phyloP scores from a whole-genome alignment of 2,329 filamentous ascomycete genomes.

The Dactylellina haptotyla region DNA sequence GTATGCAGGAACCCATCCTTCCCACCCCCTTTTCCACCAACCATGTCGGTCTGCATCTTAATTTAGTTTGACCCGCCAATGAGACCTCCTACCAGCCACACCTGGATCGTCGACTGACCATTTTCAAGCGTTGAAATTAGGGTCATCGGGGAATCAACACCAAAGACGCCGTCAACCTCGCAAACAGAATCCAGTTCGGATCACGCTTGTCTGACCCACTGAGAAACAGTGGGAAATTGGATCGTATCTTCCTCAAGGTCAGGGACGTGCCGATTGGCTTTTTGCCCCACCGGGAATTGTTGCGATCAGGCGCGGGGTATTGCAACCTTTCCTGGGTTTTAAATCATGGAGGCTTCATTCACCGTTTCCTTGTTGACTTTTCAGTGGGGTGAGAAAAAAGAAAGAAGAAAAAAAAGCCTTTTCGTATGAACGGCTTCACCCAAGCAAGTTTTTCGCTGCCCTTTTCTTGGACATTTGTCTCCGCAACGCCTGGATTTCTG shows the following conservation, averaged over 20 bases:
- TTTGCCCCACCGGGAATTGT: not conserved
- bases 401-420: no score
- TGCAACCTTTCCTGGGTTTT: not conserved
- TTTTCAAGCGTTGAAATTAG: constrained; percentile 6
- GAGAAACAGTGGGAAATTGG: constrained; percentile 26
- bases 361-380: not conserved
- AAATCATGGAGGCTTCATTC: not conserved
- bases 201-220: not conserved
- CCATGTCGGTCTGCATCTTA: constrained; percentile 2
- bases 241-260: not conserved
- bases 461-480: no score
- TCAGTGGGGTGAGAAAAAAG: no score
- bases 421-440: no score
- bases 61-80: constrained; percentile 17
- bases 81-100: constrained; percentile 28
- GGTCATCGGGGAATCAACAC: constrained; percentile 2
- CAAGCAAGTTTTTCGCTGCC: no score
- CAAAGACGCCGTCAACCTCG: constrained; percentile 21
- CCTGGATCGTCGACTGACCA: not conserved
- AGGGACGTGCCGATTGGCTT: not conserved
- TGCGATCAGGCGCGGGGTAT: constrained; percentile 8
- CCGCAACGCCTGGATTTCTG: no score
- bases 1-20: constrained; percentile 47
- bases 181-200: not conserved
- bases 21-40: not conserved